phyloP scores from a whole-genome alignment of 441 rosid species.

The Mallotus repandus region DNA sequence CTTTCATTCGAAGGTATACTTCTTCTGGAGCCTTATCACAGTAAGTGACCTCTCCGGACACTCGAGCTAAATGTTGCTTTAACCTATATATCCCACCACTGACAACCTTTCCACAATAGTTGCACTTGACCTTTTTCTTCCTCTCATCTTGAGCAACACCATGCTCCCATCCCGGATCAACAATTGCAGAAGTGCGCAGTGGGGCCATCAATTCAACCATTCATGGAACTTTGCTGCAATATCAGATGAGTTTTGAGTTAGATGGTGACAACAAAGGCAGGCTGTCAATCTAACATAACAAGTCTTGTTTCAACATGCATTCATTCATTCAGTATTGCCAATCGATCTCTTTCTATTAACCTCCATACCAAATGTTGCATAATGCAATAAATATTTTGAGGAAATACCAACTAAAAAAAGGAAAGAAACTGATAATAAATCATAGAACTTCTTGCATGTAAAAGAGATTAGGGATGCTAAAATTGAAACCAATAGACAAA shows the following conservation, averaged over 20 bases:
- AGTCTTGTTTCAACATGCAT: too few relatives aligned
- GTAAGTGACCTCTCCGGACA: conserved; percentile 89
- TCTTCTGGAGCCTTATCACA: conserved; percentile 90
- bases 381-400: too few relatives aligned
- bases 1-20: conserved; percentile 81
- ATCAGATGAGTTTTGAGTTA: not conserved
- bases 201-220: conserved; percentile 25
- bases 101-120: conserved; percentile 77
- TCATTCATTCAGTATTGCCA: too few relatives aligned
- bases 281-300: too few relatives aligned
- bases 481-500: too few relatives aligned
- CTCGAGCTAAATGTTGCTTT: conserved; percentile 93
- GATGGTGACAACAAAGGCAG: not conserved
- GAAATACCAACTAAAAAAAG: too few relatives aligned
- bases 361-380: too few relatives aligned
- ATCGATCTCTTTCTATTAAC: too few relatives aligned
- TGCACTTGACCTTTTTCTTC: conserved; percentile 92
- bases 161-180: conserved; percentile 99
- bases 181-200: conserved; percentile 25
- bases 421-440: too few relatives aligned
- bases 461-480: too few relatives aligned
- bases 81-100: conserved; percentile 94
- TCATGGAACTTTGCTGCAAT: conserved; percentile 2
- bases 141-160: conserved; percentile 89
- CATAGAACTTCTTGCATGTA: too few relatives aligned